phyloP scores from a whole-genome alignment of 2,329 filamentous ascomycete genomes.

The Aphanocladium album region DNA sequence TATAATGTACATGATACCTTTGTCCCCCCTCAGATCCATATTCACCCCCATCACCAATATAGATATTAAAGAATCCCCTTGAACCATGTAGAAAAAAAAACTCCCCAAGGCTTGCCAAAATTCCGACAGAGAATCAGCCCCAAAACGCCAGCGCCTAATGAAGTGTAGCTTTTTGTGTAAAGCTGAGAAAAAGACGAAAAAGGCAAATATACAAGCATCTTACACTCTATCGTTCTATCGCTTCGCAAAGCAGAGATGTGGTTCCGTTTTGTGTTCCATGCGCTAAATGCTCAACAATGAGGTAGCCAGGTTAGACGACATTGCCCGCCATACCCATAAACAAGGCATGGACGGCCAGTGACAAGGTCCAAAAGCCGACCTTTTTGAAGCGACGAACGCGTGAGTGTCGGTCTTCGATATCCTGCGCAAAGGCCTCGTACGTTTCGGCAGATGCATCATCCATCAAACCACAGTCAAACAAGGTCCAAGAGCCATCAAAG shows the following conservation, averaged over 20 bases:
- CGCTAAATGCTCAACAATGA: too few relatives aligned
- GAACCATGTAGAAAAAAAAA: background rate
- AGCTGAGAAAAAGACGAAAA: background rate
- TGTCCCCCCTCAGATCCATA: background rate
- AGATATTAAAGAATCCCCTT: background rate
- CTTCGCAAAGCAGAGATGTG: background rate
- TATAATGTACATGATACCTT: background rate
- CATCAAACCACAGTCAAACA: constrained; percentile 90
- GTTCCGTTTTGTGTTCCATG: background rate
- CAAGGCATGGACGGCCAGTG: constrained; percentile 84
- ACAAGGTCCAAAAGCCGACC: constrained; percentile 93
- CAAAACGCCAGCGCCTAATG: background rate
- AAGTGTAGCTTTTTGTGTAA: background rate
- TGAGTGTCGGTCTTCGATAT: constrained; percentile 85
- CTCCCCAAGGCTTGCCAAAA: background rate
- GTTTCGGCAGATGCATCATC: constrained; percentile 90
- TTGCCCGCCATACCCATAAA: constrained; percentile 94
- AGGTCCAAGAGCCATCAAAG: constrained; percentile 93
- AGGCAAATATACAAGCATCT: background rate
- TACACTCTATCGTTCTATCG: background rate
- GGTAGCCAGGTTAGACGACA: constrained; percentile 39
- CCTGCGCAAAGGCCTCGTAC: constrained; percentile 87
- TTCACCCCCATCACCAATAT: background rate
- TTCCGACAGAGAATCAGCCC: background rate
- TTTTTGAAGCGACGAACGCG: constrained; percentile 85